A percentile compares a stretch with the other conserved stretches of the same genome.
phyloP scores from a whole-genome alignment of 352 stramenopile species.

The Phytopythium delawarense region DNA sequence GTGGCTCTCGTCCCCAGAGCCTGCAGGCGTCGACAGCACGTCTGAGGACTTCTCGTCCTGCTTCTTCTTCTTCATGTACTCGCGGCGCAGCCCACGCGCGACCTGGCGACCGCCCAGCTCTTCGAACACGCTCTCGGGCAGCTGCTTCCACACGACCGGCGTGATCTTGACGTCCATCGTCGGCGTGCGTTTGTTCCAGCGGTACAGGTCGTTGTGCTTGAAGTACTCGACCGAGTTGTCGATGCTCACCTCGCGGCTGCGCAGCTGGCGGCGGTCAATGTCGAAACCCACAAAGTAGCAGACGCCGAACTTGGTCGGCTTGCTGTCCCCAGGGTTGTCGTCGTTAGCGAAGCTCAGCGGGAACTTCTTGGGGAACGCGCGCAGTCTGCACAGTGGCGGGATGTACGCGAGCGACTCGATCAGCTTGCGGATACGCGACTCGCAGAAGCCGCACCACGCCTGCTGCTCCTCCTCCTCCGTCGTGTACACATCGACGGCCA shows the following conservation, averaged over 20 bases:
- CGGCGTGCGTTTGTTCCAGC: slow-evolving; percentile 84
- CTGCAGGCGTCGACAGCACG: slow-evolving; percentile 25
- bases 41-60: slow-evolving; percentile 75
- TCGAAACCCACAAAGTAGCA: slow-evolving; percentile 88
- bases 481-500: slow-evolving; percentile 90
- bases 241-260: slow-evolving; percentile 77
- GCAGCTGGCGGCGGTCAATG: slow-evolving; percentile 73
- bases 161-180: slow-evolving; percentile 87
- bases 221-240: slow-evolving; percentile 87
- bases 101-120: slow-evolving; percentile 70
- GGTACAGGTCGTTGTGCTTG: slow-evolving; percentile 86
- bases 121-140: slow-evolving; percentile 83
- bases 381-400: slow-evolving; percentile 68
- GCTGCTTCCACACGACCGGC: slow-evolving; percentile 80
- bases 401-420: slow-evolving; percentile 86
- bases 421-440: slow-evolving; percentile 91
- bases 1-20: slow-evolving; percentile 44
- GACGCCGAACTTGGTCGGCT: slow-evolving; percentile 58
- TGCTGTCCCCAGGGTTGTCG: slow-evolving; percentile 6
- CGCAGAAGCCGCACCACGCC: slow-evolving; percentile 93
- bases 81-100: slow-evolving; percentile 55
- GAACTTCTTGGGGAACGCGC: slow-evolving; percentile 86
- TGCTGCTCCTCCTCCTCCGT: slow-evolving; percentile 86
- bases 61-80: slow-evolving; percentile 86
- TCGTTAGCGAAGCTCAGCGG: slow-evolving; percentile 55